Evolutionary conservation across 164 flowering plant genomes (phyloP), one percentile per base, ranked within the genome.

Genomic region (Vitis cinerea): DNA sequence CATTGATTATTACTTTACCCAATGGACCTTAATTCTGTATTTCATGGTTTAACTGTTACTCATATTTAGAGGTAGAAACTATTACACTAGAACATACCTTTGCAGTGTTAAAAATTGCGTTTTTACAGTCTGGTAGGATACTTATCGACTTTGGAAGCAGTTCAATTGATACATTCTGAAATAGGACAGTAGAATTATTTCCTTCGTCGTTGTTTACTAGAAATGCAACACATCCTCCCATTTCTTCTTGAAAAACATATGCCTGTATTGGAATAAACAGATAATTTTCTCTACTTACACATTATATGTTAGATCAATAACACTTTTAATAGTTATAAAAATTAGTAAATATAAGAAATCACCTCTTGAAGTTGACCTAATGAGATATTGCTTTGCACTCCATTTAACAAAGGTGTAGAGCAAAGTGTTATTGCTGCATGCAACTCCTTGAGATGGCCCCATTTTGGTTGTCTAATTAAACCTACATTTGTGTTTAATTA

Each of bases 371-470:
- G 37, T 47, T 59, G 71, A 9, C 84, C 84, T 49, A 81, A 23
- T 10, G 78, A 68, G 57, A 72, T 51, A 37, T 70, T 75, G 4
- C 60, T 65, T 17, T 57, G 77, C 15, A 15, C 57, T 71, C 86
- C 86, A 17, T 71, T 11, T 12, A 83, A 60, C 31, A 83, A 30
- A 52, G 83, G 52, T 29, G 59, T 16, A 17, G 78, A 72, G 62
- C 78, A 77, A 31, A n/a, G 14, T 49, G 76, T 77, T 47, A 81
- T 71, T 59, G 82, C 82, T 31, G 69, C 72, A 71, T 83, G 86
- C 74, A 83, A 58, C 47, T 74, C 82, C 73, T 77, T 80, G 2
- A 83, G 77, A 69, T 80, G 86, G 3, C 86, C 77, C 70, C 75
- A 83, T 63, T 83, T 83, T 0, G 86, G 86, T 64, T 81, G 71